Base-by-base conservation (phyloP, 768 basidiomycete species). In the Suillus bovinus region DNA sequence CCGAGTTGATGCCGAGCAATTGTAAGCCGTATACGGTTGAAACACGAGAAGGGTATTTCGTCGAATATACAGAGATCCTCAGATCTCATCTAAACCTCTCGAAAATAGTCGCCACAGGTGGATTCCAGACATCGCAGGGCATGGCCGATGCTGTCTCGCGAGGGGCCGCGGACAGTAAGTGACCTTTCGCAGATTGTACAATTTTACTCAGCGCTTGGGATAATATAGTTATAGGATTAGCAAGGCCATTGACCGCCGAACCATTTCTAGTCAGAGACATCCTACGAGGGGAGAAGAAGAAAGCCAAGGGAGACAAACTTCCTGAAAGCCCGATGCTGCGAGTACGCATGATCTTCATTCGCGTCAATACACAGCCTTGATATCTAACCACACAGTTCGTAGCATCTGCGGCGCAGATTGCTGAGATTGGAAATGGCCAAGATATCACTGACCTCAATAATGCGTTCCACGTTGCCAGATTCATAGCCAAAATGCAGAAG, bases 311-410 rank as follows among this genome's bases (percentile, higher is more conserved):
- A 22, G 66, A 73, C 34, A 69, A 63, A 34, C 60, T 77, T 3
- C 82, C 81, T 20, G 74, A 77, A 10, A 78, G 82, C 14, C 82
- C 72, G 14, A 53, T 73, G 5, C 52, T 76, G 9, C 70, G 67
- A 58, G 73, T 76, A n/a, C 41, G 64, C 59, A 31, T 22, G 6
- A 4, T 11, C 20, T 33, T n/a, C 59, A 38, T 24, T 58, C 24
- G 1, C 4, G 38, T 39, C 24, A 10, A 39, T 34, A 20, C 39
- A n/a, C 27, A 22, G 17, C 29, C 29, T 34, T 50, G 22, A 55
- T 60, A 20, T 14, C 9, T 39, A 9, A 44, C 13, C 22, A 24
- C 38, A 11, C 27, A 74, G 73, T 73, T 74, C n/a, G 73, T 70
- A 31, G 73, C 73, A 14, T 61, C 73, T 24, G 70, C 68, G 9